Percentiles rank a stretch among this genome's conserved stretches.
These are phyloP conservation scores for Colletotrichum gloeosporioides DNA, from an alignment of 2,329 filamentous ascomycete genomes.

Conservation along the genomic window DNA sequence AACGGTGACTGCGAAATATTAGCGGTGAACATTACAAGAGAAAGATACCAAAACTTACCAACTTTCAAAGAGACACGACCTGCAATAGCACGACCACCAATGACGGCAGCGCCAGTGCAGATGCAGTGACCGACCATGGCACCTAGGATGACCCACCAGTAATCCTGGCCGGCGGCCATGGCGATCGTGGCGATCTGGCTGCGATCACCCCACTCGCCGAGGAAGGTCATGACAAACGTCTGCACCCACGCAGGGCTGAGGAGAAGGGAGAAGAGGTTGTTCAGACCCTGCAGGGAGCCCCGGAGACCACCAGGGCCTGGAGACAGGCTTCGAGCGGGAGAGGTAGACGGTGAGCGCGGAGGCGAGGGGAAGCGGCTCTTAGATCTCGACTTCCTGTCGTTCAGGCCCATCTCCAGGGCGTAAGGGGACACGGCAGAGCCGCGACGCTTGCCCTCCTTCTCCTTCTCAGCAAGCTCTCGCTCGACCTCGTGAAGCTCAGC, in stretches of 20 bases:
- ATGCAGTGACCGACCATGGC: constrained; percentile 85
- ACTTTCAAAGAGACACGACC: constrained; percentile 94
- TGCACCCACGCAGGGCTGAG: constrained; percentile 98
- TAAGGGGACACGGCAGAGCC: constrained; percentile 76
- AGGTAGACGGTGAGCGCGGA: constrained; percentile 80
- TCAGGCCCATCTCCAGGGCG: constrained; percentile 79
- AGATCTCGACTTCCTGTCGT: constrained; percentile 71
- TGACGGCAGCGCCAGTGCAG: constrained; percentile 89
- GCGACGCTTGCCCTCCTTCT: constrained; percentile 73
- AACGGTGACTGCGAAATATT: constrained; percentile 74
- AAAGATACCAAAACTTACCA: constrained; percentile 69
- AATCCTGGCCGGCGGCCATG: constrained; percentile 97
- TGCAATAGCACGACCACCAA: constrained; percentile 91
- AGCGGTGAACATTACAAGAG: constrained; percentile 18
- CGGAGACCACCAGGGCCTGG: constrained; percentile 41
- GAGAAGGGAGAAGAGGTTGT: constrained; percentile 86
- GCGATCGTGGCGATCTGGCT: constrained; percentile 98
- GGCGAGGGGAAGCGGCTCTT: constrained; percentile 81
- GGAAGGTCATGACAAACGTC: constrained; percentile 98
- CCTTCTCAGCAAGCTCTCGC: constrained; percentile 90
- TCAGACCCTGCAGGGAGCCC: constrained; percentile 65
- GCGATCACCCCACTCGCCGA: constrained; percentile 97
- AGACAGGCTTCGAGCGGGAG: constrained; percentile 66
- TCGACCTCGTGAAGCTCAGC: constrained; percentile 99
- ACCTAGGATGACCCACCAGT: constrained; percentile 97